Evolutionary conservation across 1,139 yeast genomes (phyloP).

Genomic region (Pichia sp.): DNA sequence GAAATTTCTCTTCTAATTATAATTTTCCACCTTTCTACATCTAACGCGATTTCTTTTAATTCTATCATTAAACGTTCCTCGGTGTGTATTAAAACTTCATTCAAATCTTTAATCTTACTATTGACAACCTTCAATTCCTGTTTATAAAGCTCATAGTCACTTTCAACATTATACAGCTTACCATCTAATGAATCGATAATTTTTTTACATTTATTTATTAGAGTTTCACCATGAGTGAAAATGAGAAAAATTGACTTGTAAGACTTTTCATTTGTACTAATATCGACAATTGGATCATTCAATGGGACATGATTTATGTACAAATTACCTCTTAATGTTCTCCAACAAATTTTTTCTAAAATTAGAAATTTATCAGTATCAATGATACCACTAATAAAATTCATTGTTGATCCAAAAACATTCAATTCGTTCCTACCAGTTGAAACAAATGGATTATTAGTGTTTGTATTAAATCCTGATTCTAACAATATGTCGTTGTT

Average conservation of each 20-base stretch:
- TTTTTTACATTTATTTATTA: conserved; percentile 60
- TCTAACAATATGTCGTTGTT: conserved; percentile 13
- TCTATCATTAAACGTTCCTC: conserved; percentile 66
- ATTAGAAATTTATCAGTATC: conserved; percentile 62
- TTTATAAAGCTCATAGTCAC: conserved; percentile 48
- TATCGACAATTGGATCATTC: conserved; percentile 48
- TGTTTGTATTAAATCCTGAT: conserved; percentile 13
- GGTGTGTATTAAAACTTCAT: conserved; percentile 62
- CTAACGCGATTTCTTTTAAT: conserved; percentile 66
- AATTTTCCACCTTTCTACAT: conserved; percentile 64
- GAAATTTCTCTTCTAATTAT: conserved; percentile 64
- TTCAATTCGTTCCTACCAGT: conserved; percentile 23
- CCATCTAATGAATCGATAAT: conserved; percentile 87
- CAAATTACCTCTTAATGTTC: conserved; percentile 70
- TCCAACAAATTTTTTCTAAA: conserved; percentile 86
- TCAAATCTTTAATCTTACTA: conserved; percentile 40
- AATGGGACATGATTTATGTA: conserved; percentile 68
- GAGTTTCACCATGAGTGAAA: conserved; percentile 78
- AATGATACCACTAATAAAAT: conserved; percentile 79
- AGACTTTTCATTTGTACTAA: conserved; percentile 41
- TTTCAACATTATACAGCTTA: conserved; percentile 59
- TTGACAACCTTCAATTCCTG: conserved; percentile 58
- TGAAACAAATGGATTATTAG: background rate
- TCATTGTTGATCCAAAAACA: conserved; percentile 30
- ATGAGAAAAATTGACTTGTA: conserved; percentile 59